Base-by-base conservation (phyloP, 129 eudicot species). In the Pulicaria dysenterica region DNA sequence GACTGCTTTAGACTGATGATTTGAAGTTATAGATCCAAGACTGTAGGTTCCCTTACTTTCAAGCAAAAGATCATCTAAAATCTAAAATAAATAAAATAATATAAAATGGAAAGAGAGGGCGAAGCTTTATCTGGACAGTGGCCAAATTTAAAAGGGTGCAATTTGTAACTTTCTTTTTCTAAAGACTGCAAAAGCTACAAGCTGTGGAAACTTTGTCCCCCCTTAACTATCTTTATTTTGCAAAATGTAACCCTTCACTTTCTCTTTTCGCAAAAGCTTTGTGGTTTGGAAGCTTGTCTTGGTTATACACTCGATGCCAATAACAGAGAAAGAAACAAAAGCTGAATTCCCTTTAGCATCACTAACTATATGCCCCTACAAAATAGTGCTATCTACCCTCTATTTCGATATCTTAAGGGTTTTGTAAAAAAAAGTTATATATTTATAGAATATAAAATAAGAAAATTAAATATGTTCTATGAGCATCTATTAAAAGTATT, bases 191-290 rank as follows among this genome's bases (percentile, higher is more conserved):
- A 78, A 78, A 78, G 82, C 77, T 70, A 70, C 77, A 53, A 70
- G 82, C 64, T 78, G 82, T 78, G 82, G 82, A 78, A 78, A 78
- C 82, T 78, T 78, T 78, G 82, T 70, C 82, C 77, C 82, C 79
- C 82, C 82, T 78, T 78, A 78, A 78, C 72, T 70, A 62, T 78
- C 82, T 70, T 78, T 78, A 70, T 70, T 77, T 70, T 78, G 58
- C 82, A 70, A 61, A 78, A 78, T 63, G 73, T 44, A 17, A 69
- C 82, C 82, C 77, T 73, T 62, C 76, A 78, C 82, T 78, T 78
- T 78, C 82, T 78, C 82, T 78, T 78, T 77, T 70, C 39, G 44
- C 81, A 77, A 77, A 77, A 69, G 81, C 64, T 69, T 59, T 78
- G 82, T 78, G 82, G 82, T 70, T 59, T 70, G 66, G 77, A 78